Conservation (phyloP, 495 filamentous ascomycete genomes). For the Astrothelium macrocarpum region DNA sequence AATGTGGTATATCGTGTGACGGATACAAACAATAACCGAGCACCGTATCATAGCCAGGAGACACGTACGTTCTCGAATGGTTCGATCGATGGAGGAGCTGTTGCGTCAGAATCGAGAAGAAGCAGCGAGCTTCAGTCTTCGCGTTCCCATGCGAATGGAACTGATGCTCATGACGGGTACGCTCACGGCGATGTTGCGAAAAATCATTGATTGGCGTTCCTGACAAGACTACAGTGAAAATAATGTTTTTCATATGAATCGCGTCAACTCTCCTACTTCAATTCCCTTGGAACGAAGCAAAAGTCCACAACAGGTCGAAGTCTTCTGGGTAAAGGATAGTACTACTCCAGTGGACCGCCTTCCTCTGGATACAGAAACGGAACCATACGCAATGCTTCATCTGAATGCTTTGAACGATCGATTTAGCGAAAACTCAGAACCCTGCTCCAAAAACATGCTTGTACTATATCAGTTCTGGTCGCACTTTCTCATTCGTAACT, state of each 20-base stretch:
- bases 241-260: not conserved
- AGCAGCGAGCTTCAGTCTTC: constrained; percentile 26
- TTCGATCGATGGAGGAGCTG: constrained; percentile 43
- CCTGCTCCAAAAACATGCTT: constrained; percentile 50
- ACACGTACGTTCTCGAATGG: constrained; percentile 45
- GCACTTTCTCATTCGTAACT: constrained; percentile 63
- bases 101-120: constrained; percentile 26
- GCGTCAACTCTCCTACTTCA: not conserved
- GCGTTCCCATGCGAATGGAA: constrained; percentile 22
- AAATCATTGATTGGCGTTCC: constrained; percentile 2
- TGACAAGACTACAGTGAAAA: not conserved
- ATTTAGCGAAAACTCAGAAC: constrained; percentile 36
- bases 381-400: constrained; percentile 47
- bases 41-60: constrained; percentile 34
- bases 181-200: constrained; percentile 7
- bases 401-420: constrained; percentile 50
- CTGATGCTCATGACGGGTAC: constrained; percentile 7
- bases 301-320: not conserved
- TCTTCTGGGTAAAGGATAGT: constrained; percentile 43
- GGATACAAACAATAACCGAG: constrained; percentile 19
- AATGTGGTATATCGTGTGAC: constrained; percentile 38
- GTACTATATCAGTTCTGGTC: constrained; percentile 71
- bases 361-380: constrained; percentile 39
- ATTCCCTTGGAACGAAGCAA: not conserved
- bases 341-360: constrained; percentile 32